Conservation (phyloP, 2,329 filamentous ascomycete species). For the Ascochyta pisi region DNA sequence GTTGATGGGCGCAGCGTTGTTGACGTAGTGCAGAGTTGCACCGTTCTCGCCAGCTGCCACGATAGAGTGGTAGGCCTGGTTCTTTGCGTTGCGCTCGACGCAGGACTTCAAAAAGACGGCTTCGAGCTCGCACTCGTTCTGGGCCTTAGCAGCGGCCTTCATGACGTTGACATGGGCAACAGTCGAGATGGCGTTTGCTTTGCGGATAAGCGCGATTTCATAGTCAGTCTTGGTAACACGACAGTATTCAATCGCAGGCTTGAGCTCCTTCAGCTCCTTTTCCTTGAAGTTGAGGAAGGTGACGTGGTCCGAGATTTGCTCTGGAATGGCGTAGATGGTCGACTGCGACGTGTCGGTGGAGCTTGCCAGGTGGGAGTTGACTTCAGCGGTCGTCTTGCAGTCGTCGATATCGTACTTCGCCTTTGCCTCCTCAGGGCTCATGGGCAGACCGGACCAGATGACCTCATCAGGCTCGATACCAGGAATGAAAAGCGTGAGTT, state of each 20-base stretch:
- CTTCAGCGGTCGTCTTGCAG: slow-evolving; percentile 73
- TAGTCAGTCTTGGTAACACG: slow-evolving; percentile 86
- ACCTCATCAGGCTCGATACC: slow-evolving; percentile 86
- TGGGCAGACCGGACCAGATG: slow-evolving; percentile 90
- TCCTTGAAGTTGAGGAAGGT: slow-evolving; percentile 74
- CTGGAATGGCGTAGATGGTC: slow-evolving; percentile 76
- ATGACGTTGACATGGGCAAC: slow-evolving; percentile 78
- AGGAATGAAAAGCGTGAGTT: slow-evolving; percentile 88
- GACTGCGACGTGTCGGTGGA: slow-evolving; percentile 55
- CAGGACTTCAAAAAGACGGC: slow-evolving; percentile 79
- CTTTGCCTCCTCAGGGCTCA: slow-evolving; percentile 77
- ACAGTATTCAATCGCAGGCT: slow-evolving; percentile 76
- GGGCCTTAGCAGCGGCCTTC: slow-evolving; percentile 64
- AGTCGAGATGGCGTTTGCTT: slow-evolving; percentile 81
- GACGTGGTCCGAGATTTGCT: slow-evolving; percentile 75
- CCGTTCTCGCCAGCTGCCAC: slow-evolving; percentile 80
- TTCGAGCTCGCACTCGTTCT: slow-evolving; percentile 83
- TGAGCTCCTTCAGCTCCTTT: slow-evolving; percentile 64
- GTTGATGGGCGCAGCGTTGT: slow-evolving; percentile 49
- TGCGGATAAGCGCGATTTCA: slow-evolving; percentile 81
- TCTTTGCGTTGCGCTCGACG: slow-evolving; percentile 74
- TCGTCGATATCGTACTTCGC: slow-evolving; percentile 71
- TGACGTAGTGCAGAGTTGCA: slow-evolving; percentile 86
- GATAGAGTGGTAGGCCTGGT: slow-evolving; percentile 89
- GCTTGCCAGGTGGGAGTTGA: slow-evolving; percentile 74